Conservation (phyloP, 208 protist species). For the Dictyostelium gargantuum region DNA sequence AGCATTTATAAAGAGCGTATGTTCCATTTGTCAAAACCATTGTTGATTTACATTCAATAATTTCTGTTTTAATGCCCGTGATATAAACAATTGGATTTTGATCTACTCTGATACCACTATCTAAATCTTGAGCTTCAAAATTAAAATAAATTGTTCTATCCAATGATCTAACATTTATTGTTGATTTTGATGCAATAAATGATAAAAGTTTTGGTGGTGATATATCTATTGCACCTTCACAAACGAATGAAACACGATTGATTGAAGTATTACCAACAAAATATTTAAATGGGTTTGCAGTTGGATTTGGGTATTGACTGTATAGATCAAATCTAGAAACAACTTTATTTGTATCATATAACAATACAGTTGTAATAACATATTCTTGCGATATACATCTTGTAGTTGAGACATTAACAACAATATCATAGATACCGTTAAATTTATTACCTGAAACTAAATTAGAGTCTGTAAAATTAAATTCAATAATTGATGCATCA, state of each 20-base stretch:
- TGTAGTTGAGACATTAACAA: neutral
- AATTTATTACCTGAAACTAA: neutral
- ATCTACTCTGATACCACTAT: neutral
- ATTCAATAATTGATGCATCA: neutral
- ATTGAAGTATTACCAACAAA: neutral
- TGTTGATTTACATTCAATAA: neutral
- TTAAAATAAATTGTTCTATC: neutral
- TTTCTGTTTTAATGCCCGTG: too few relatives aligned
- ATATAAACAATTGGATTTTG: neutral
- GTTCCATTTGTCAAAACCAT: neutral
- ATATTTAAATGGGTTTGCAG: neutral
- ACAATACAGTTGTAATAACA: neutral
- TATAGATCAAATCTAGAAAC: neutral
- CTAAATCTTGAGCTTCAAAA: neutral
- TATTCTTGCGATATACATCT: neutral
- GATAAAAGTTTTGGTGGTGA: too few relatives aligned
- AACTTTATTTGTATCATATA: neutral
- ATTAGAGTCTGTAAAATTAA: neutral
- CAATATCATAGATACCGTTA: neutral
- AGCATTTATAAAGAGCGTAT: too few relatives aligned
- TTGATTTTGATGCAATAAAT: too few relatives aligned
- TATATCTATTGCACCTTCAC: too few relatives aligned
- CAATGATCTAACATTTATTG: neutral
- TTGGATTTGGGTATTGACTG: neutral
- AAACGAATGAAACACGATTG: neutral